Conservation (phyloP, 2,329 filamentous ascomycete species). For the Domatiomyces globalis region DNA sequence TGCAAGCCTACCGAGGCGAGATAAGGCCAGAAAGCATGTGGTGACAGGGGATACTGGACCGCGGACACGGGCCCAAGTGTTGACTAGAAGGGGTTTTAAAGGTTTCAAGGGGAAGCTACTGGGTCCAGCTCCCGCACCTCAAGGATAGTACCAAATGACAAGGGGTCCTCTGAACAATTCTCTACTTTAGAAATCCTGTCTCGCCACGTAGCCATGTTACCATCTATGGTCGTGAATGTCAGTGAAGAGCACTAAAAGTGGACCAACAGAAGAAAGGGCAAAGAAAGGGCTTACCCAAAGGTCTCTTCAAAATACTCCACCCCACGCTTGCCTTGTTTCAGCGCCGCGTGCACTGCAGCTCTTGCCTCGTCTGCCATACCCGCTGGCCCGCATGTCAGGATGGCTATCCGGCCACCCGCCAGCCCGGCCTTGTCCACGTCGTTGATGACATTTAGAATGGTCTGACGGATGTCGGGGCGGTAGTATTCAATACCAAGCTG, state of each 20-base stretch:
- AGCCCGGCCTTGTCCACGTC: constrained; percentile 19
- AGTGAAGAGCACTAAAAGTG: neutral
- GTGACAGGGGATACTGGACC: too few relatives aligned
- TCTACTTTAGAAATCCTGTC: constrained; percentile 20
- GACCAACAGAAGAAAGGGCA: neutral
- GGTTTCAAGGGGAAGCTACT: too few relatives aligned
- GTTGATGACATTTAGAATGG: constrained; percentile 23
- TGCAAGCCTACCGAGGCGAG: too few relatives aligned
- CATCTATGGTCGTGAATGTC: neutral
- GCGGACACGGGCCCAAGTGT: too few relatives aligned
- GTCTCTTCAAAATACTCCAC: constrained; percentile 36
- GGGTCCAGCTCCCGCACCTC: too few relatives aligned
- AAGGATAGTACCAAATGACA: neutral
- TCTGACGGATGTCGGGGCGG: constrained; percentile 26
- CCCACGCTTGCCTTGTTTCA: constrained; percentile 21
- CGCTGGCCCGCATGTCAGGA: constrained; percentile 33
- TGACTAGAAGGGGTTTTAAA: too few relatives aligned
- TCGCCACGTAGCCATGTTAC: neutral
- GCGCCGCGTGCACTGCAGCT: constrained; percentile 26
- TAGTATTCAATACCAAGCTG: constrained; percentile 21
- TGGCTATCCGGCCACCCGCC: constrained; percentile 21
- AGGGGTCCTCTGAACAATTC: constrained; percentile 6
- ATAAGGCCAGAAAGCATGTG: too few relatives aligned
- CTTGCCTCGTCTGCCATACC: constrained; percentile 34
- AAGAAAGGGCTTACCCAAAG: constrained; percentile 24